Evolutionary conservation across 768 basidiomycete species (phyloP).

Genomic region (Cubamyces lactineus): DNA sequence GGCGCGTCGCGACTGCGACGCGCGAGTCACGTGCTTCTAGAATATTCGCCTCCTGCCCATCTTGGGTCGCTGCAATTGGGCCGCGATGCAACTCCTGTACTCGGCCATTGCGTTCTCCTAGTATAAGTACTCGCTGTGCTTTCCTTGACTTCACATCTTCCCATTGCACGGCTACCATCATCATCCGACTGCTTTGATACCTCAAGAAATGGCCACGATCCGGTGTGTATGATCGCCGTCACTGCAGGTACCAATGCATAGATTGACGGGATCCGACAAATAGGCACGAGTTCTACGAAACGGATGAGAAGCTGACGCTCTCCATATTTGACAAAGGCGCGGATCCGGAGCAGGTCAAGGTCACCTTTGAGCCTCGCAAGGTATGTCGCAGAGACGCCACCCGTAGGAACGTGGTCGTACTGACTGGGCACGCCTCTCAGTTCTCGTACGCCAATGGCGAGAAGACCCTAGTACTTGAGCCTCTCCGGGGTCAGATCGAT

Average conservation of each 20-base stretch:
- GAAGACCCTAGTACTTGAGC: conserved; percentile 71
- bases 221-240: conserved; percentile 3
- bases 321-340: conserved; percentile 81
- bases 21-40: conserved; percentile 27
- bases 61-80: conserved; percentile 8
- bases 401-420: background rate
- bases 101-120: background rate
- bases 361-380: conserved; percentile 67
- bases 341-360: conserved; percentile 61
- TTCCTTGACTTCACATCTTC: background rate
- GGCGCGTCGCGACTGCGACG: conserved; percentile 3
- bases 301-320: conserved; percentile 71
- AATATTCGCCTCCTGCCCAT: conserved; percentile 24
- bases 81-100: background rate
- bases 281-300: conserved; percentile 90
- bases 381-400: conserved; percentile 39
- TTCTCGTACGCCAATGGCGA: conserved; percentile 69
- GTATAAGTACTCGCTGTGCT: background rate
- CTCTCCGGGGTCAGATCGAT: conserved; percentile 82
- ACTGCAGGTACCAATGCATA: background rate
- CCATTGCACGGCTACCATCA: background rate
- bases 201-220: conserved; percentile 1
- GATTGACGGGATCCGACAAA: background rate
- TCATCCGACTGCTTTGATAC: background rate
- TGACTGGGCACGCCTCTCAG: conserved; percentile 42